A percentile compares a stretch with the other conserved stretches of the same genome.
Evolutionary conservation across 108 stramenopile species (phyloP).

Genomic region (Pelagomonas calceolata): DNA sequence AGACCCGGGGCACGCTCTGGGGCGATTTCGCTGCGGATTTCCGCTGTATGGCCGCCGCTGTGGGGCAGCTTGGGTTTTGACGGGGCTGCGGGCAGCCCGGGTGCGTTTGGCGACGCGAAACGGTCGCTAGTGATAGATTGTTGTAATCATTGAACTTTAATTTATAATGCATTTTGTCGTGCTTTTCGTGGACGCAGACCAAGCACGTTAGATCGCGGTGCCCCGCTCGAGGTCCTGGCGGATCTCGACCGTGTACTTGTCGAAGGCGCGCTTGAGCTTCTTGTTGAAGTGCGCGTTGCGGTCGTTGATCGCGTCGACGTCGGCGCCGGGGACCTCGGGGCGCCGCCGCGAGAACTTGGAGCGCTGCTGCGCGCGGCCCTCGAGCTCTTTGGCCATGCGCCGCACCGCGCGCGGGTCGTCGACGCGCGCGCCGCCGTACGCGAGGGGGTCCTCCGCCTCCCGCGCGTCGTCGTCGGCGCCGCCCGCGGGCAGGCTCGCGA

Average conservation of each 20-base stretch:
- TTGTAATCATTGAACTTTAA: too few species aligned
- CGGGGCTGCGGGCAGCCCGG: too few species aligned
- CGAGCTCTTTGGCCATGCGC: conserved; percentile 25
- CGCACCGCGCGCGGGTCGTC: conserved; percentile 13
- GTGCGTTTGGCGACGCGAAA: too few species aligned
- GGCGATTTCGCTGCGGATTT: too few species aligned
- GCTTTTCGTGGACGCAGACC: too few species aligned
- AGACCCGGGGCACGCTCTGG: too few species aligned
- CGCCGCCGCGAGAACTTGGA: conserved; percentile 34
- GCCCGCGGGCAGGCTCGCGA: conserved; percentile 22
- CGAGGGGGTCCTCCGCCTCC: conserved; percentile 27
- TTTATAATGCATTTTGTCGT: too few species aligned
- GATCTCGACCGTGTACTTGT: conserved; percentile 50
- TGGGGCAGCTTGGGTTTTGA: too few species aligned
- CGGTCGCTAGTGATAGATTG: too few species aligned
- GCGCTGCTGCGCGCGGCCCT: conserved; percentile 25
- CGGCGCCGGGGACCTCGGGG: conserved; percentile 19
- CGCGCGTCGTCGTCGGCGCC: background rate
- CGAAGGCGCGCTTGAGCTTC: conserved; percentile 41
- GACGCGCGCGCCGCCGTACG: conserved; percentile 15
- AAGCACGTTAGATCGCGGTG: conserved; percentile 29
- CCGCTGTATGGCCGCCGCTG: too few species aligned
- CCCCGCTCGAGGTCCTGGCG: conserved; percentile 47
- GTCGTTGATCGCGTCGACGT: conserved; percentile 45
- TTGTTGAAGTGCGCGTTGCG: conserved; percentile 43